Conservation (phyloP, 1,284 basidiomycete genomes). For the Kalmanozyma brasiliensis region DNA sequence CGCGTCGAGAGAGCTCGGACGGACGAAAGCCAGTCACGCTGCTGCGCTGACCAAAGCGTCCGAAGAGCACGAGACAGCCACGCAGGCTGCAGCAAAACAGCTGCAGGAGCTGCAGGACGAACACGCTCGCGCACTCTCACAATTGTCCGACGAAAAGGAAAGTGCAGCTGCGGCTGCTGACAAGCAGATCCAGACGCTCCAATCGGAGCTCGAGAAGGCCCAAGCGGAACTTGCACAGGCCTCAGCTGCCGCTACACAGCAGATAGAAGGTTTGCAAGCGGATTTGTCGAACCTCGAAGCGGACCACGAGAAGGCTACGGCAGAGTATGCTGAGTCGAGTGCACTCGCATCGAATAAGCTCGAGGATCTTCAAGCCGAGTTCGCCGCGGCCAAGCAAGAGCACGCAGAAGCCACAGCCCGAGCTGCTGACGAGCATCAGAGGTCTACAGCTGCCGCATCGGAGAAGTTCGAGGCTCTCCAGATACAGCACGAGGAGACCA, state of each 20-base stretch:
- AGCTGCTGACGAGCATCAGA: slow-evolving; percentile 16
- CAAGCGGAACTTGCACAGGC: slow-evolving; percentile 23
- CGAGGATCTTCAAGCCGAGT: slow-evolving; percentile 12
- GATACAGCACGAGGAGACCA: slow-evolving; percentile 10
- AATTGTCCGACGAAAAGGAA: slow-evolving; percentile 11
- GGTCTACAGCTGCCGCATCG: slow-evolving; percentile 1
- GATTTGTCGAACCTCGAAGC: slow-evolving; percentile 7
- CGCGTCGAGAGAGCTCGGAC: slow-evolving; percentile 9
- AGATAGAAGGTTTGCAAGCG: slow-evolving; percentile 10
- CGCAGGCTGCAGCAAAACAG: slow-evolving; percentile 5
- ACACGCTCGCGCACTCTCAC: slow-evolving; percentile 5
- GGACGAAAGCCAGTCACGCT: slow-evolving; percentile 9
- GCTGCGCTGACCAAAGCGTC: background rate
- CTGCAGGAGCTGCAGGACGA: slow-evolving; percentile 12
- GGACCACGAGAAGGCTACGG: slow-evolving; percentile 12
- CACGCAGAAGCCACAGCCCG: slow-evolving; percentile 1
- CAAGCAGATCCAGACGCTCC: slow-evolving; percentile 5
- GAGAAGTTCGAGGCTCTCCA: slow-evolving; percentile 15
- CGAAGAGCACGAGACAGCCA: slow-evolving; percentile 11
- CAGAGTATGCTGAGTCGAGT: slow-evolving; percentile 3
- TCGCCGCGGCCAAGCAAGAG: slow-evolving; percentile 11
- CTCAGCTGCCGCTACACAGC: slow-evolving; percentile 2
- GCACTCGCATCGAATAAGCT: slow-evolving; percentile 9
- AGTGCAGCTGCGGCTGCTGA: slow-evolving; percentile 8
- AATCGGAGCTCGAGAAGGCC: slow-evolving; percentile 19